These are phyloP conservation scores for Monoraphidium neglectum DNA, from an alignment of 139 green algal genomes.

Conservation along the genomic window DNA sequence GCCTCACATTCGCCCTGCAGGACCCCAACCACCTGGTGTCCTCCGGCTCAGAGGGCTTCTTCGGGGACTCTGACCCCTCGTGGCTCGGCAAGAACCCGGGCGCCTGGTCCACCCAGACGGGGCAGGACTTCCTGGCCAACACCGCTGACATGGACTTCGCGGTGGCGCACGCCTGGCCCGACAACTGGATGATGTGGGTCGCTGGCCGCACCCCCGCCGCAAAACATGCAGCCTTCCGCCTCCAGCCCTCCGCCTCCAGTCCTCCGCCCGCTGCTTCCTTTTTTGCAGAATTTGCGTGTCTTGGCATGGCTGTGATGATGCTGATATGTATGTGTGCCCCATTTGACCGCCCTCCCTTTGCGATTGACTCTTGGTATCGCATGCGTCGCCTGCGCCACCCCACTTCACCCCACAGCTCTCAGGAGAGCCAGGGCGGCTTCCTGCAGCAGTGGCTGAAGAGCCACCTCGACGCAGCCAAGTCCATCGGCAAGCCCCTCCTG, in stretches of 20 bases:
- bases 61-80: constrained; percentile 32
- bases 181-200: constrained; percentile 59
- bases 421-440: constrained; percentile 38
- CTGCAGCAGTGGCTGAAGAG: constrained; percentile 51
- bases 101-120: constrained; percentile 52
- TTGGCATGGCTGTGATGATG: too few species aligned
- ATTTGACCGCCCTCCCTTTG: too few species aligned
- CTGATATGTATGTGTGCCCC: too few species aligned
- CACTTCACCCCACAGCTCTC: constrained; percentile 2
- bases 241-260: too few species aligned
- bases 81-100: constrained; percentile 32
- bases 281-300: too few species aligned
- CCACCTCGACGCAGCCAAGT: constrained; percentile 47
- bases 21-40: constrained; percentile 57
- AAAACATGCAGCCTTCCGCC: too few species aligned
- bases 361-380: too few species aligned
- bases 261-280: too few species aligned
- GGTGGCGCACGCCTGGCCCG: constrained; percentile 64
- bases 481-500: constrained; percentile 65
- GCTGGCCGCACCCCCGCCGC: too few species aligned
- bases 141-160: constrained; percentile 63
- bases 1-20: too few species aligned
- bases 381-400: too few species aligned
- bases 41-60: constrained; percentile 70
- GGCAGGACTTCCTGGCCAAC: constrained; percentile 72